phyloP scores from a whole-genome alignment of 2,329 filamentous ascomycete species.

The Chalara sp. region DNA sequence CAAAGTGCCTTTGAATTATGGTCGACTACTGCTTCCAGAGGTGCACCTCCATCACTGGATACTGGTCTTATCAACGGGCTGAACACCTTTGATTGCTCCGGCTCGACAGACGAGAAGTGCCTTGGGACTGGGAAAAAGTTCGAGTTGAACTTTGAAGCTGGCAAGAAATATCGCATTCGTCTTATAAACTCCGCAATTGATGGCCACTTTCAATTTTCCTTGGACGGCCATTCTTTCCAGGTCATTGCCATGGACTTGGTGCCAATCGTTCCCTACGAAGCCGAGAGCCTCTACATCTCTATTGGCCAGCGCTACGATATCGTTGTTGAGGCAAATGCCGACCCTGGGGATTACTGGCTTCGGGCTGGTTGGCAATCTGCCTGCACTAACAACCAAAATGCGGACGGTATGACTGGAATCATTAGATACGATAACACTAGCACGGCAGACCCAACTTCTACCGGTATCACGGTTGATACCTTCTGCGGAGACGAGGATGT shows the following conservation, averaged over 20 bases:
- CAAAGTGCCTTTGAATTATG: slow-evolving; percentile 16
- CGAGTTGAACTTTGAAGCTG: slow-evolving; percentile 24
- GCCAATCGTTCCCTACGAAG: slow-evolving; percentile 47
- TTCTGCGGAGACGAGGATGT: slow-evolving; percentile 25
- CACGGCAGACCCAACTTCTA: slow-evolving; percentile 25
- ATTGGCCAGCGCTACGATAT: slow-evolving; percentile 43
- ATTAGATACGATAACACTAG: slow-evolving; percentile 33
- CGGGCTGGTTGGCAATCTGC: slow-evolving; percentile 40
- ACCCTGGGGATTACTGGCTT: slow-evolving; percentile 49
- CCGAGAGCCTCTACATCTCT: slow-evolving; percentile 45
- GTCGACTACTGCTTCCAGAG: slow-evolving; percentile 15
- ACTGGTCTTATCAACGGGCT: slow-evolving; percentile 27
- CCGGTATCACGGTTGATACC: slow-evolving; percentile 12
- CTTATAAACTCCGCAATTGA: slow-evolving; percentile 40
- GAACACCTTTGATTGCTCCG: slow-evolving; percentile 19
- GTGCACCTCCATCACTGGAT: slow-evolving; percentile 17
- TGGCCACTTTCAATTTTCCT: slow-evolving; percentile 39
- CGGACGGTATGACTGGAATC: slow-evolving; percentile 36
- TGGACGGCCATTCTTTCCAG: slow-evolving; percentile 49
- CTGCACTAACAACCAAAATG: slow-evolving; percentile 50
- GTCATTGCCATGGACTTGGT: slow-evolving; percentile 55
- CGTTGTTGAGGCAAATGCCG: slow-evolving; percentile 47
- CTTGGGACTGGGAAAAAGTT: slow-evolving; percentile 24
- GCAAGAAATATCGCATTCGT: slow-evolving; percentile 35
- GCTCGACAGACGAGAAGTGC: slow-evolving; percentile 16